phyloP scores from a whole-genome alignment of 129 eudicot species.

The Logfia minima region DNA sequence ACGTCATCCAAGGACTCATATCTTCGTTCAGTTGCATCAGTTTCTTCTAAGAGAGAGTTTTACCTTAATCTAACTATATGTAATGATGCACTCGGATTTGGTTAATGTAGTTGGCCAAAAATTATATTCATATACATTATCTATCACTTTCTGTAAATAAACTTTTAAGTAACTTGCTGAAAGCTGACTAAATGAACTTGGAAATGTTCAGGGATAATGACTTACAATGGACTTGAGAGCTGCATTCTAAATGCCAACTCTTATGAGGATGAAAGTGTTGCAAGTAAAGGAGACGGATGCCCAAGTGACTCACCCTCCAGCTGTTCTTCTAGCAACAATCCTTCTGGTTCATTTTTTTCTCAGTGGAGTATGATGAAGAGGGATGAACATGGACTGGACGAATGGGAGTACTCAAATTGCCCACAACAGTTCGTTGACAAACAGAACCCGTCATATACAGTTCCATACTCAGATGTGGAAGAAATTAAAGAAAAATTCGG shows the following conservation, averaged over 20 bases:
- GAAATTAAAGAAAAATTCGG: constrained; percentile 81
- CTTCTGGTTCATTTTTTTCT: constrained; percentile 62
- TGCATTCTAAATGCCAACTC: constrained; percentile 62
- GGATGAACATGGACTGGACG: constrained; percentile 57
- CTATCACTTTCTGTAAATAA: background rate
- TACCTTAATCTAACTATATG: background rate
- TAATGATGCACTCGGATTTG: background rate
- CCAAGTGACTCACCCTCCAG: constrained; percentile 68
- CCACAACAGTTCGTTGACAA: constrained; percentile 39
- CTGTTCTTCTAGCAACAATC: constrained; percentile 81
- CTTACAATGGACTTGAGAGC: constrained; percentile 91
- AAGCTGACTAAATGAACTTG: background rate
- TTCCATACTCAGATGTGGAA: constrained; percentile 52
- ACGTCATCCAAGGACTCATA: background rate
- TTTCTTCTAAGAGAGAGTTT: no score
- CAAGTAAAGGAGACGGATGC: constrained; percentile 59
- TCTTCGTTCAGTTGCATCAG: background rate
- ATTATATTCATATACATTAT: background rate
- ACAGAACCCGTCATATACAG: constrained; percentile 41
- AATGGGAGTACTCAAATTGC: constrained; percentile 53
- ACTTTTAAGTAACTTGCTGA: background rate
- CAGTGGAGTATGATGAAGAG: constrained; percentile 62
- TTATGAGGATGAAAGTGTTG: constrained; percentile 56
- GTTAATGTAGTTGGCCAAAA: background rate
- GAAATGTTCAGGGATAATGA: constrained; percentile 61